phyloP scores from a whole-genome alignment of 768 basidiomycete genomes.

The Collybia sordida region DNA sequence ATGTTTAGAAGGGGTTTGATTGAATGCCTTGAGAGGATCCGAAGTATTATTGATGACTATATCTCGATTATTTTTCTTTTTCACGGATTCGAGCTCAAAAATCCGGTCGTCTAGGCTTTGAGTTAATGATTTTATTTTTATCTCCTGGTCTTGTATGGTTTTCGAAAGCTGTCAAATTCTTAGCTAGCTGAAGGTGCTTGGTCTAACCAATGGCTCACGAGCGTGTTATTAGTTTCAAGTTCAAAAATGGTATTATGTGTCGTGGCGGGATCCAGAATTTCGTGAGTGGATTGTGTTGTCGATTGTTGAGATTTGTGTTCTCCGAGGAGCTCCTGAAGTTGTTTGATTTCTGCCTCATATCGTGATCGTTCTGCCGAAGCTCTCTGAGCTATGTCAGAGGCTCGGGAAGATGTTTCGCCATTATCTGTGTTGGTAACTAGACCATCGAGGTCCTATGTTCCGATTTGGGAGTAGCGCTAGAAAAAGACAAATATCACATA shows the following conservation, averaged over 20 bases:
- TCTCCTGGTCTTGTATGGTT: constrained; percentile 25
- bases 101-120: constrained; percentile 32
- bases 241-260: background rate
- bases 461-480: constrained; percentile 3
- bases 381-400: constrained; percentile 45
- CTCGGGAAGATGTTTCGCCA: constrained; percentile 43
- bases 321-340: constrained; percentile 49
- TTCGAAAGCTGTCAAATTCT: constrained; percentile 21
- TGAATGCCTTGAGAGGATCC: constrained; percentile 14
- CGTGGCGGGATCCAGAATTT: background rate
- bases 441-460: constrained; percentile 62
- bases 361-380: constrained; percentile 50
- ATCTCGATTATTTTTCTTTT: constrained; percentile 64
- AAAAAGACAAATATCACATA: constrained; percentile 37
- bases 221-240: constrained; percentile 16
- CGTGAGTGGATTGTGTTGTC: constrained; percentile 11
- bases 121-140: constrained; percentile 25
- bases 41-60: constrained; percentile 40
- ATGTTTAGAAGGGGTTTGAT: constrained; percentile 43
- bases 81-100: constrained; percentile 53
- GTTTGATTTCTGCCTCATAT: constrained; percentile 54
- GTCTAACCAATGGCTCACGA: constrained; percentile 17
- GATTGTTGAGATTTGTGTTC: constrained; percentile 29
- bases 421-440: constrained; percentile 42
- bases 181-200: background rate